Evolutionary conservation across 2,329 filamentous ascomycete genomes (phyloP), one percentile per base, ranked within the genome.

Genomic region (Aspergillus pseudonomiae): DNA sequence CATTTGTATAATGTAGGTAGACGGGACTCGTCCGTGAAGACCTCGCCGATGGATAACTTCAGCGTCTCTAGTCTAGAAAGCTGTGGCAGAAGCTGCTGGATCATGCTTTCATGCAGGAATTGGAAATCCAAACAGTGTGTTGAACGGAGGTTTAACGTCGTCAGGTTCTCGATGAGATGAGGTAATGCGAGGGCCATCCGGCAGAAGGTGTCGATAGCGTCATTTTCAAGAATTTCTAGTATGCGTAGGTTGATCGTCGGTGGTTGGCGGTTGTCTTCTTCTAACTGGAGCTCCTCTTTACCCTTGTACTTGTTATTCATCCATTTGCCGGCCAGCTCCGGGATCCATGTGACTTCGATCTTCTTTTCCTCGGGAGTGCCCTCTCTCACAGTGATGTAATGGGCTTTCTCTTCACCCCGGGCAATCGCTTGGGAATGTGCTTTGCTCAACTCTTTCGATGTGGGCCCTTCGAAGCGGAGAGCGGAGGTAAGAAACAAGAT

Each of bases 181-280:
- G 67, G 63, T 19, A 72, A 60, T 2, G 67, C 64, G 1, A 69
- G 11, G 2, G 54, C 32, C 66, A 74, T 70, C 6, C 70, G 68
- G 58, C 39, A 59, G 58, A 73, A 66, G 0, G 70, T 65, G 36
- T 72, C 70, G 1, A 72, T 65, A 1, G 70, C 68, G 26, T 73
- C 71, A 39, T 73, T 72, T 39, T 73, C 69, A n/a, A 68, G 58
- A 30, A 74, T 74, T 28, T 74, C 72, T 16, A 74, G 41, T 5
- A 58, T 70, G 7, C 52, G 32, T n/a, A 73, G 32, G 26, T 65
- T 65, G 52, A 46, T 10, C 32, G 39, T 39, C 45, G 34, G n/a
- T n/a, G 52, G 52, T 11, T 32, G n/a, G 21, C 24, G 32, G n/a
- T 54, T 53, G 10, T 53, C 39, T 32, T 30, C 16, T 19, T 36